Evolutionary conservation across 2,329 filamentous ascomycete genomes (phyloP).

Genomic region (Lachnellula hyalina): DNA sequence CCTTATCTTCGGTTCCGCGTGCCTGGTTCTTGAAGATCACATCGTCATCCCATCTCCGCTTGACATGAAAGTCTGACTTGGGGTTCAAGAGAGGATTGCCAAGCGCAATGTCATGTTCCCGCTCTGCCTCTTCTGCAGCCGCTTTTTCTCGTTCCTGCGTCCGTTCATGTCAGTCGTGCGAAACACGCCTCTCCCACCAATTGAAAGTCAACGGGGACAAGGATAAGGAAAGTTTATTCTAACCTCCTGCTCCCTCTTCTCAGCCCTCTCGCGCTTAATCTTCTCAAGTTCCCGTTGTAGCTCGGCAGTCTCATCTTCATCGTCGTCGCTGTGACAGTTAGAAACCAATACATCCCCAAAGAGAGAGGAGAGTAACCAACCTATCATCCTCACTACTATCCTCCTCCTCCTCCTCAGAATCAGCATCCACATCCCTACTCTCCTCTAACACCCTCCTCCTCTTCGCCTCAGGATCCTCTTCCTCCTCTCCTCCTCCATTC

Average conservation of each 20-base stretch:
- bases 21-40: constrained; percentile 99
- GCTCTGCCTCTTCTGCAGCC: constrained; percentile 75
- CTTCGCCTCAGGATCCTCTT: constrained; percentile 74
- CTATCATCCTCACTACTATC: constrained; percentile 58
- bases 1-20: constrained; percentile 85
- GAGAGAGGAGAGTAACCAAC: constrained; percentile 25
- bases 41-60: constrained; percentile 94
- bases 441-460: constrained; percentile 82
- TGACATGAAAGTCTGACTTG: constrained; percentile 81
- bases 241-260: constrained; percentile 71
- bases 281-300: constrained; percentile 90
- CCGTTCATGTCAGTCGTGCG: constrained; percentile 7
- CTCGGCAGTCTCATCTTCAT: constrained; percentile 81
- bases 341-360: constrained; percentile 1
- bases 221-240: constrained; percentile 5
- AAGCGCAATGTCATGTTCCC: constrained; percentile 81
- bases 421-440: constrained; percentile 80
- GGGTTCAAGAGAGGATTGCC: constrained; percentile 87
- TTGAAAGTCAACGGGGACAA: too few species aligned
- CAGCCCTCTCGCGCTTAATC: constrained; percentile 77
- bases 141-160: constrained; percentile 68
- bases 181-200: too few species aligned
- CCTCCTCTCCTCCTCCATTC: constrained; percentile 39
- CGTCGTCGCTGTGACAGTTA: constrained; percentile 52
- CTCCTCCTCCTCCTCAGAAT: constrained; percentile 59